phyloP scores from a whole-genome alignment of 164 flowering plant species.

The Euptelea pleiosperma region DNA sequence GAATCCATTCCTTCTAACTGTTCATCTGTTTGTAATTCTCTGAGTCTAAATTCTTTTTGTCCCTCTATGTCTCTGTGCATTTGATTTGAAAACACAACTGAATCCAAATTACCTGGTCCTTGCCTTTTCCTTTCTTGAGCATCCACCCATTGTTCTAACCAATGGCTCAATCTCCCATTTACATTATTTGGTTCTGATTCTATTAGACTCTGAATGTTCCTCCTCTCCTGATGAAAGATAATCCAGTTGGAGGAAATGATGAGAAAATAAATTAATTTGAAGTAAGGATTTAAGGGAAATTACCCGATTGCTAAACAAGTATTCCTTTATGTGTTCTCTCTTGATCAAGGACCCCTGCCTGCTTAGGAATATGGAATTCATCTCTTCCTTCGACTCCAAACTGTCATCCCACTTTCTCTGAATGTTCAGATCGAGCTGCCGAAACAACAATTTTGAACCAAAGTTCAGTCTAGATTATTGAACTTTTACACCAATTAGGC shows the following conservation, averaged over 20 bases:
- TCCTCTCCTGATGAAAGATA: slow-evolving; percentile 23
- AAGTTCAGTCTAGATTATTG: no score
- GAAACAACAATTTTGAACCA: slow-evolving; percentile 37
- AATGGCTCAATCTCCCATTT: slow-evolving; percentile 42
- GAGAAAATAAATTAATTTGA: background rate
- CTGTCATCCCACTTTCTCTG: slow-evolving; percentile 58
- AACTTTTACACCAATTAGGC: no score
- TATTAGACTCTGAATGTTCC: slow-evolving; percentile 36
- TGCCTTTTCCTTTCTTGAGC: slow-evolving; percentile 41
- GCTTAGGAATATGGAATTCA: slow-evolving; percentile 34
- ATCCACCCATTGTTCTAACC: slow-evolving; percentile 78
- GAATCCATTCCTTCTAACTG: slow-evolving; percentile 26
- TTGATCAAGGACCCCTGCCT: slow-evolving; percentile 46
- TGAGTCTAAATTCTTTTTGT: slow-evolving; percentile 19
- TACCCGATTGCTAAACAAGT: slow-evolving; percentile 47
- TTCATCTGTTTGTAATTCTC: slow-evolving; percentile 17
- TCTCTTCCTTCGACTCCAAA: slow-evolving; percentile 44
- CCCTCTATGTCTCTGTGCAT: slow-evolving; percentile 18
- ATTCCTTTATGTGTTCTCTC: slow-evolving; percentile 54
- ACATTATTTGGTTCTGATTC: slow-evolving; percentile 40
- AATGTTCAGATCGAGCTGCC: slow-evolving; percentile 43
- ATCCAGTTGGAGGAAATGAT: background rate
- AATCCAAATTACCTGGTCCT: slow-evolving; percentile 34
- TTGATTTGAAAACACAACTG: slow-evolving; percentile 21
- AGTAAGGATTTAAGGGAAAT: slow-evolving; percentile 9